Percentiles rank a stretch among this genome's conserved stretches.
Evolutionary conservation across 495 filamentous ascomycete species (phyloP).

Genomic region (Neurospora tetrasperma): DNA sequence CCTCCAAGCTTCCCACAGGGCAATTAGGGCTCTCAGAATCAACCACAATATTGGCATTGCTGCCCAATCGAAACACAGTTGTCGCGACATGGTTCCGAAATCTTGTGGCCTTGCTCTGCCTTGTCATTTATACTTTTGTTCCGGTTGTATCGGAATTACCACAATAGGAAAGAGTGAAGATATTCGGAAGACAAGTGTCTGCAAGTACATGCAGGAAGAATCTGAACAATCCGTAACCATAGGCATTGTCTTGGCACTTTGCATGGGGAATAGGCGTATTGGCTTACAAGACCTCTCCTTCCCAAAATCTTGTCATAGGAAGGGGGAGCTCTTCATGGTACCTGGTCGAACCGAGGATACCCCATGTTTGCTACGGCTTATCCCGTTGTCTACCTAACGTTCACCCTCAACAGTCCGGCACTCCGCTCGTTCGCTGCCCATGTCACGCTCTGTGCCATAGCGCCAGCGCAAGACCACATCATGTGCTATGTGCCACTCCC

Average conservation of each 20-base stretch:
- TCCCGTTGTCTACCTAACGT: not conserved
- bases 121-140: not conserved
- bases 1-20: not conserved
- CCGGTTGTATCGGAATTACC: not conserved
- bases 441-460: not conserved
- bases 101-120: not conserved
- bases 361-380: not conserved
- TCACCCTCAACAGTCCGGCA: not conserved
- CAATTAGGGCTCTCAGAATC: not conserved
- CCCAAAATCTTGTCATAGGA: not conserved
- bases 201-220: not conserved
- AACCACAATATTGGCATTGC: not conserved
- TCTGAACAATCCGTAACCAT: not conserved
- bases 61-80: not conserved
- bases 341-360: not conserved
- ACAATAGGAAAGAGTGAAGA: not conserved
- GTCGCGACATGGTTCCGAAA: not conserved
- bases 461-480: not conserved
- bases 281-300: not conserved
- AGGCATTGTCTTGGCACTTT: not conserved
- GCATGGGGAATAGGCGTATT: not conserved
- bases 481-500: not conserved
- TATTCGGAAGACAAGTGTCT: not conserved
- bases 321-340: not conserved
- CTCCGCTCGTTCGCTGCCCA: not conserved